Conservation (phyloP, 1,139 yeast species). For the Candida frijolesensis region DNA sequence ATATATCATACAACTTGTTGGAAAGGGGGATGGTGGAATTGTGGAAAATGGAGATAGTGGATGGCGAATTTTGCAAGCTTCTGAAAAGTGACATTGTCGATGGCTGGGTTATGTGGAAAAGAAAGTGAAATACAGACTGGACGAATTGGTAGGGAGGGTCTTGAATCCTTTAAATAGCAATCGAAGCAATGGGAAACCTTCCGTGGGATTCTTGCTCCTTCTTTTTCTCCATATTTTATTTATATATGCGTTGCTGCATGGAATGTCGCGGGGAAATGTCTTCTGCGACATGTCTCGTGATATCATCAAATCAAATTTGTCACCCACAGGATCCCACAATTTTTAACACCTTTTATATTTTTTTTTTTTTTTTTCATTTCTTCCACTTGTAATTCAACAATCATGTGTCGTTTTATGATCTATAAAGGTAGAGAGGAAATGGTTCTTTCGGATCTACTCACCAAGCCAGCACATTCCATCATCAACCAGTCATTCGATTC, state of each 20-base stretch:
- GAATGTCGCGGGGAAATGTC: neutral
- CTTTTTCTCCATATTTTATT: neutral
- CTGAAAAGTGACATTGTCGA: slow-evolving; percentile 29
- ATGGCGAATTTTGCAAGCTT: slow-evolving; percentile 48
- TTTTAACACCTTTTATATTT: neutral
- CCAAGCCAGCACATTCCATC: slow-evolving; percentile 95
- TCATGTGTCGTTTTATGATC: slow-evolving; percentile 55
- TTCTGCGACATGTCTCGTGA: slow-evolving; percentile 2
- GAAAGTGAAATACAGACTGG: neutral
- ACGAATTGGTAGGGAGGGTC: neutral
- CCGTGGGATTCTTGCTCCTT: neutral
- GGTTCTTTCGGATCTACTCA: slow-evolving; percentile 79
- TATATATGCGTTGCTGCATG: neutral
- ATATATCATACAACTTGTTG: slow-evolving; percentile 31
- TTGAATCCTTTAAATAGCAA: neutral
- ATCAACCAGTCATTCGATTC: slow-evolving; percentile 95
- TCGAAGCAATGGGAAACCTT: neutral
- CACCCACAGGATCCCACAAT: neutral
- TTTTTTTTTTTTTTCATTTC: neutral
- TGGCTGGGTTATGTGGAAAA: neutral
- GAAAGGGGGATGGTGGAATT: slow-evolving; percentile 38
- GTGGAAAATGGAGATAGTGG: slow-evolving; percentile 47
- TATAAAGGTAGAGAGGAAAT: slow-evolving; percentile 70
- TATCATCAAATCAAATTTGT: neutral
- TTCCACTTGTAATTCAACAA: neutral